phyloP scores from a whole-genome alignment of 345 rosid genomes.

The Litchi chinensis region DNA sequence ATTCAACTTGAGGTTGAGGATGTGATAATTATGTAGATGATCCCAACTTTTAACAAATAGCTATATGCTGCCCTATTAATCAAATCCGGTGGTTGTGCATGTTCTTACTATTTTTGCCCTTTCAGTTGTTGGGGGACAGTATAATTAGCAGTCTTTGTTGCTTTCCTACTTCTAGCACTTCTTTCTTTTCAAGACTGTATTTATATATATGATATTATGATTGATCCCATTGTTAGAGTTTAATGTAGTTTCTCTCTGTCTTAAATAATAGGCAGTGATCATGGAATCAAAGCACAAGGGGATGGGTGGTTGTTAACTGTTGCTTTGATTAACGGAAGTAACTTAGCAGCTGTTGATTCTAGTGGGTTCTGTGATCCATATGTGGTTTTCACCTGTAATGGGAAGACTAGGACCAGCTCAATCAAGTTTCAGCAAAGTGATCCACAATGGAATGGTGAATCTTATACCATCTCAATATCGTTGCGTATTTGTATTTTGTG shows the following conservation, averaged over 20 bases:
- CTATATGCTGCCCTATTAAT: neutral
- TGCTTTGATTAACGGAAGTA: constrained; percentile 87
- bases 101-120: neutral
- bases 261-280: constrained; percentile 71
- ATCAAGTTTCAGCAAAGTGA: constrained; percentile 88
- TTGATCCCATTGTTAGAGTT: neutral
- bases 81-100: neutral
- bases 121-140: neutral
- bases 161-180: neutral
- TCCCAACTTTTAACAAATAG: neutral
- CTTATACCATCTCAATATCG: constrained; percentile 4
- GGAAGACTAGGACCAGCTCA: constrained; percentile 88
- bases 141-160: constrained; percentile 9
- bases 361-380: constrained; percentile 92
- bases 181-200: neutral
- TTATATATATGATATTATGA: neutral
- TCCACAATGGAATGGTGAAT: constrained; percentile 93
- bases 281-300: constrained; percentile 95
- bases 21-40: neutral
- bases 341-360: constrained; percentile 88
- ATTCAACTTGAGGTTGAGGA: neutral
- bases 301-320: constrained; percentile 95
- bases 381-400: constrained; percentile 89
- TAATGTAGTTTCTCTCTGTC: constrained; percentile 10
- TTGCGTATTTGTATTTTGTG: constrained; percentile 6